Conservation (phyloP, 305 asterid genomes). For the Petunia hybrid region DNA sequence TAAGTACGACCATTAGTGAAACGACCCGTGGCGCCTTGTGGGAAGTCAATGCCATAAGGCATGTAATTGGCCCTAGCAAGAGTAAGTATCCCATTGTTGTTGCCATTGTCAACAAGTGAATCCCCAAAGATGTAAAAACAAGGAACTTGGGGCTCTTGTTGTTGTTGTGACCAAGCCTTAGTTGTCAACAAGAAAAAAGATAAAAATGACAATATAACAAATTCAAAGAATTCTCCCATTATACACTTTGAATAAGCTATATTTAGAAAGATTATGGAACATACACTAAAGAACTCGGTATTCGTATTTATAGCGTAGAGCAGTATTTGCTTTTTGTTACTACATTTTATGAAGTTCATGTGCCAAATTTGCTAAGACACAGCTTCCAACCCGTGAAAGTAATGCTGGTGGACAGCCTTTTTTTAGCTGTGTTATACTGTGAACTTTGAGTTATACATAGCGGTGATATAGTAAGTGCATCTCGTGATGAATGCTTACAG, state of each 20-base stretch:
- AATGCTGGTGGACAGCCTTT: conserved; percentile 7
- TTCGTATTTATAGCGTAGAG: conserved; percentile 19
- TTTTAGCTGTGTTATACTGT: background rate
- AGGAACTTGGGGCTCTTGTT: conserved; percentile 62
- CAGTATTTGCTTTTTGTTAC: background rate
- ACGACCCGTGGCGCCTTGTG: conserved; percentile 80
- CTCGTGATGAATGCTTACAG: conserved; percentile 24
- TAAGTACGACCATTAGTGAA: conserved; percentile 89
- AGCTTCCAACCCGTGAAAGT: conserved; percentile 11
- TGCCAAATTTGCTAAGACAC: conserved; percentile 7
- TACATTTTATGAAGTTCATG: conserved; percentile 30
- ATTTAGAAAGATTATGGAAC: background rate
- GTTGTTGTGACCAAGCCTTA: conserved; percentile 50
- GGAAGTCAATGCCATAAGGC: conserved; percentile 85
- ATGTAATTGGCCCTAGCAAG: conserved; percentile 81
- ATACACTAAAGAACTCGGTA: background rate
- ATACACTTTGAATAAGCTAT: background rate
- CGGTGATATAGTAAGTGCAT: conserved; percentile 31
- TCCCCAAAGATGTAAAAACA: conserved; percentile 85
- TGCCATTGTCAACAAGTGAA: conserved; percentile 92
- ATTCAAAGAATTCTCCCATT: conserved; percentile 36
- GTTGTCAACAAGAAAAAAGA: conserved; percentile 38
- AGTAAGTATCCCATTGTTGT: conserved; percentile 73
- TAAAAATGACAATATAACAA: background rate
- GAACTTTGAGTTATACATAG: background rate